A percentile compares a stretch with the other conserved stretches of the same genome.
Evolutionary conservation across 805 yeast genomes (phyloP).

Genomic region (Candida sanyiensis): DNA sequence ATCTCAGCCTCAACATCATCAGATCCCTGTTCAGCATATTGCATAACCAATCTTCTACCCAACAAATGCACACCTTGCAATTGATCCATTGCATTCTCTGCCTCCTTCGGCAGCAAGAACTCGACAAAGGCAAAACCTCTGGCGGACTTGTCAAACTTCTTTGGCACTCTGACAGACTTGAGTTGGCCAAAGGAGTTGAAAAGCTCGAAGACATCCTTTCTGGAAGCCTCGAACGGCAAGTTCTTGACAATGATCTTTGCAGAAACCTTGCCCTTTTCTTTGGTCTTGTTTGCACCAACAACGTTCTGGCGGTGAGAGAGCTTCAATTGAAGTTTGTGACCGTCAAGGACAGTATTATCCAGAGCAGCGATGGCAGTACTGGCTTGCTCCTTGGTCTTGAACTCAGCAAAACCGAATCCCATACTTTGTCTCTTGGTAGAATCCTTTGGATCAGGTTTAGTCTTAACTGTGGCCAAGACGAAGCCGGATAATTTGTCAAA

Average conservation of each 20-base stretch:
- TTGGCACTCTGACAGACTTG: constrained; percentile 92
- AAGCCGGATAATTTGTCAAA: constrained; percentile 77
- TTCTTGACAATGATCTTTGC: constrained; percentile 90
- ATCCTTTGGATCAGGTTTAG: constrained; percentile 80
- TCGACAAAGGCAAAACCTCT: constrained; percentile 98
- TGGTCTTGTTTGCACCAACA: constrained; percentile 23
- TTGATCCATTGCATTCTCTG: constrained; percentile 90
- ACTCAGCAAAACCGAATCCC: constrained; percentile 98
- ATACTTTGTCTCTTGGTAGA: constrained; percentile 67
- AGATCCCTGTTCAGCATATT: constrained; percentile 80
- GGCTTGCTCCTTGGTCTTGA: constrained; percentile 73
- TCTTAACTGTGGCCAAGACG: constrained; percentile 73
- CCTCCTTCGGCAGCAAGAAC: constrained; percentile 79
- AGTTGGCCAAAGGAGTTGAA: constrained; percentile 93
- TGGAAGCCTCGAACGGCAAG: constrained; percentile 91
- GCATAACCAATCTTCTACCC: constrained; percentile 91
- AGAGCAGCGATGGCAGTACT: constrained; percentile 62
- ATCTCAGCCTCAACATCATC: constrained; percentile 86
- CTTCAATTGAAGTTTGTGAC: constrained; percentile 86
- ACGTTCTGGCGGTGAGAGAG: constrained; percentile 71
- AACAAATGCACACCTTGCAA: constrained; percentile 93
- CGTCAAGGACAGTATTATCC: constrained; percentile 77
- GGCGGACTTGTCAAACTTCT: constrained; percentile 90
- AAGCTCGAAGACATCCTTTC: constrained; percentile 87
- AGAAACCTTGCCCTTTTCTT: constrained; percentile 31